A percentile compares a stretch with the other conserved stretches of the same genome.
These are phyloP conservation scores for Neltuma alba DNA, from an alignment of 306 rosid genomes.

Conservation along the genomic window DNA sequence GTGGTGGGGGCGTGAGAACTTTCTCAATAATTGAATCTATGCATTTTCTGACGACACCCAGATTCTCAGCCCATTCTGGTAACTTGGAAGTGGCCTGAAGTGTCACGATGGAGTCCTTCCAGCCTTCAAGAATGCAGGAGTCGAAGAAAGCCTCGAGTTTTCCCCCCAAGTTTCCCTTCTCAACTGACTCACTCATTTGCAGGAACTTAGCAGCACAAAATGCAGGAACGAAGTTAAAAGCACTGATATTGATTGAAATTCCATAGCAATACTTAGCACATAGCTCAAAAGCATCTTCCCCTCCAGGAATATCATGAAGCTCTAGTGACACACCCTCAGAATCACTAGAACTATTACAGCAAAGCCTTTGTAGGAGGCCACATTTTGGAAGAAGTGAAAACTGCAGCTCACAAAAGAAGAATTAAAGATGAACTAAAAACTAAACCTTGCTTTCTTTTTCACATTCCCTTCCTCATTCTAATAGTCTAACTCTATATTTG, in stretches of 20 bases:
- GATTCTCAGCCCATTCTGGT: constrained; percentile 85
- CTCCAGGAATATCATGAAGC: constrained; percentile 88
- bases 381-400: constrained; percentile 72
- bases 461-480: background rate
- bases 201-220: constrained; percentile 88
- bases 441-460: background rate
- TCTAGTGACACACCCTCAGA: constrained; percentile 57
- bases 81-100: constrained; percentile 65
- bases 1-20: constrained; percentile 70
- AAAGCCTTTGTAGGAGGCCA: constrained; percentile 77
- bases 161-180: constrained; percentile 71
- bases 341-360: constrained; percentile 49
- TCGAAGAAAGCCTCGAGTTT: constrained; percentile 87
- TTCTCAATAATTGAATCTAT: constrained; percentile 84
- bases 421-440: constrained; percentile 38
- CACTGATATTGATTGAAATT: constrained; percentile 81
- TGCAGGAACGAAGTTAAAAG: constrained; percentile 76
- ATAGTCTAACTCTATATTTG: constrained; percentile 1
- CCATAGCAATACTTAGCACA: constrained; percentile 94
- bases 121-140: constrained; percentile 88
- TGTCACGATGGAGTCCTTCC: constrained; percentile 86
- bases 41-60: constrained; percentile 83
- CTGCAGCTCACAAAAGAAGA: constrained; percentile 65
- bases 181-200: constrained; percentile 70
- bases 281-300: constrained; percentile 80